Evolutionary conservation across 768 basidiomycete species (phyloP).

Genomic region (Mycena belliarum): DNA sequence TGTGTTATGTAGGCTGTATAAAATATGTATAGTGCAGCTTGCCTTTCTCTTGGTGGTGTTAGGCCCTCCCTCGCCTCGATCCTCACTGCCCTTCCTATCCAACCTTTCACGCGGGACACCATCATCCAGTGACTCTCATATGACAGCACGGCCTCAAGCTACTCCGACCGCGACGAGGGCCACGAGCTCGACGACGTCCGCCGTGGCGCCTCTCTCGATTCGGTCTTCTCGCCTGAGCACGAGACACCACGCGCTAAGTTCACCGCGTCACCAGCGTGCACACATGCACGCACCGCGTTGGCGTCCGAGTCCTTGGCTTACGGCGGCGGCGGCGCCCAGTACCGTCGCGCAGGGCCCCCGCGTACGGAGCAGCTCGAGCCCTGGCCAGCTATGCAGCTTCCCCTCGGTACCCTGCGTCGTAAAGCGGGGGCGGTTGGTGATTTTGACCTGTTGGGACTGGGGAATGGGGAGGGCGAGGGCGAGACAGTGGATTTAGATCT

Average conservation of each 20-base stretch:
- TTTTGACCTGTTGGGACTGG: slow-evolving; percentile 17
- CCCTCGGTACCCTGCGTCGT: slow-evolving; percentile 25
- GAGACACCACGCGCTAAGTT: slow-evolving; percentile 9
- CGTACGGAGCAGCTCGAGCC: slow-evolving; percentile 57
- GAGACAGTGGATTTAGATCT: slow-evolving; percentile 20
- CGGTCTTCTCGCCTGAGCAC: slow-evolving; percentile 23
- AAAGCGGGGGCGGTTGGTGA: slow-evolving; percentile 11
- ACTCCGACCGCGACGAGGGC: slow-evolving; percentile 37
- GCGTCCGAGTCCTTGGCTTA: slow-evolving; percentile 14
- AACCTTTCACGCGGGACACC: slow-evolving; percentile 54
- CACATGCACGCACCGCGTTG: slow-evolving; percentile 15
- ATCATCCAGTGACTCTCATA: slow-evolving; percentile 57
- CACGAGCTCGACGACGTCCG: slow-evolving; percentile 47
- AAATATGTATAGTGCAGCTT: too few species aligned
- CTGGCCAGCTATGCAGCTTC: slow-evolving; percentile 54
- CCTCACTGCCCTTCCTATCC: slow-evolving; percentile 49
- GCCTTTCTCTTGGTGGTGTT: too few species aligned
- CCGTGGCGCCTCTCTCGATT: slow-evolving; percentile 27
- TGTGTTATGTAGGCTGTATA: too few species aligned
- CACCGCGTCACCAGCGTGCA: not conserved
- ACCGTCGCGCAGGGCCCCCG: slow-evolving; percentile 25
- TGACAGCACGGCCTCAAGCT: slow-evolving; percentile 44
- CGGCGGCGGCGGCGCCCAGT: slow-evolving; percentile 13
- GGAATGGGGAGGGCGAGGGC: slow-evolving; percentile 19
- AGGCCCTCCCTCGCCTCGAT: slow-evolving; percentile 43